Base-by-base conservation (phyloP, 2,329 filamentous ascomycete genomes). In the Aureobasidium sp. region DNA sequence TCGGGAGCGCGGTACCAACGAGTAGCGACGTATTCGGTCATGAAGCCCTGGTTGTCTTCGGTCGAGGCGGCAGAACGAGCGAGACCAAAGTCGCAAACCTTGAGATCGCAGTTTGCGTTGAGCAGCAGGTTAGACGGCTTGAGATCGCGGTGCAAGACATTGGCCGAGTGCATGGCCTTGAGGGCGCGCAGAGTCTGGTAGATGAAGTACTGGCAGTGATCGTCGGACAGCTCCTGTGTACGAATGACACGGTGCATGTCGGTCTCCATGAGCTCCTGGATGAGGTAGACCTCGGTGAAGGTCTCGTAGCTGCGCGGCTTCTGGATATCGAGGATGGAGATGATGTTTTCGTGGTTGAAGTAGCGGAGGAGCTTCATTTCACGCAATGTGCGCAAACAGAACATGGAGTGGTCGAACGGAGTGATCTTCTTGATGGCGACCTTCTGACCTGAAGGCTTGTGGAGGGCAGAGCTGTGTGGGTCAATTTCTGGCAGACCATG, bases 351-450 rank as follows among this genome's bases (percentile, higher is more conserved):
- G 70, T 98, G 93, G 75, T 97, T 98, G 78, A 98, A 98, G 74
- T 98, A 97, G 65, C 93, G 83, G 65, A 98, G 77, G 55, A 98
- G 79, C 81, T 98, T 98, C 93, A 98, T 98, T 75, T 98, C 93
- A 71, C 93, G 90, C 61, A 98, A 78, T 1, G 93, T 98, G 70
- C 93, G 81, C 65, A 98, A 76, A 70, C 60, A 63, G 51, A 61
- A 61, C 90, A 96, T 96, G 69, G 90, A 95, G 71, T 97, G 93
- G 67, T 98, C 93, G 72, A 98, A 98, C 5, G 93, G 93, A 0
- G 90, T 97, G 66, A 98, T 98, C 81, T 98, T 98, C 80, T 98
- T 98, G 79, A 98, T 98, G 57, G 93, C 93, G 56, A 98, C 93
- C 74, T 97, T 97, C 73, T 98, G 93, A 58, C 90, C 85, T 0